Percentiles rank a stretch among this genome's conserved stretches.
Evolutionary conservation across 306 rosid genomes (phyloP).

Genomic region (Rubus parviflorus): DNA sequence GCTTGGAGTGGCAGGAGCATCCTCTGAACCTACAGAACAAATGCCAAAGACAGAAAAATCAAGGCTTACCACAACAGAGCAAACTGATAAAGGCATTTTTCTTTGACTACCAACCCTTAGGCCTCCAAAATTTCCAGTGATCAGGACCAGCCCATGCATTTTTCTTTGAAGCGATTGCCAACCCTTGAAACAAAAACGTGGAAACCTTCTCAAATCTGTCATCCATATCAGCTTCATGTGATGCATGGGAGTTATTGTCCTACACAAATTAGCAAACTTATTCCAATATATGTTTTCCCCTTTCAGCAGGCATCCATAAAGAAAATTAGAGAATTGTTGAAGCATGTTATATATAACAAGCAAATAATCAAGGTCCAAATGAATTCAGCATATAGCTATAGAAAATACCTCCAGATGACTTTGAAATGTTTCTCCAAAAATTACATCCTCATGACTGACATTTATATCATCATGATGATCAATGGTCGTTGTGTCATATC

Average conservation of each 20-base stretch:
- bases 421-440: conserved; percentile 16
- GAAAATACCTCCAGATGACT: conserved; percentile 2
- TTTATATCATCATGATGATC: not conserved
- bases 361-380: not conserved
- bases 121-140: conserved; percentile 31
- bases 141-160: conserved; percentile 35
- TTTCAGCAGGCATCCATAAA: not conserved
- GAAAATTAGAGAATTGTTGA: not conserved
- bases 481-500: not conserved
- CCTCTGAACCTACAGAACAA: conserved; percentile 15
- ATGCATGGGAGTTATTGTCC: conserved; percentile 12
- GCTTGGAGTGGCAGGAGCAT: conserved; percentile 4
- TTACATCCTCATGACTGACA: conserved; percentile 3
- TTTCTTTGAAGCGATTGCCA: conserved; percentile 15
- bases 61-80: conserved; percentile 9
- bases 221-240: conserved; percentile 8
- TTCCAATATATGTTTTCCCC: conserved; percentile 1
- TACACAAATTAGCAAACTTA: conserved; percentile 4
- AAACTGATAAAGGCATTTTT: not conserved
- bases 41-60: not conserved
- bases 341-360: not conserved
- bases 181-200: conserved; percentile 18
- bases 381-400: not conserved
- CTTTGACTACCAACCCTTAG: conserved; percentile 13
- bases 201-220: conserved; percentile 22